Percentiles rank a stretch among this genome's conserved stretches.
phyloP scores from a whole-genome alignment of 129 eudicot species.

The Tagetes patula region DNA sequence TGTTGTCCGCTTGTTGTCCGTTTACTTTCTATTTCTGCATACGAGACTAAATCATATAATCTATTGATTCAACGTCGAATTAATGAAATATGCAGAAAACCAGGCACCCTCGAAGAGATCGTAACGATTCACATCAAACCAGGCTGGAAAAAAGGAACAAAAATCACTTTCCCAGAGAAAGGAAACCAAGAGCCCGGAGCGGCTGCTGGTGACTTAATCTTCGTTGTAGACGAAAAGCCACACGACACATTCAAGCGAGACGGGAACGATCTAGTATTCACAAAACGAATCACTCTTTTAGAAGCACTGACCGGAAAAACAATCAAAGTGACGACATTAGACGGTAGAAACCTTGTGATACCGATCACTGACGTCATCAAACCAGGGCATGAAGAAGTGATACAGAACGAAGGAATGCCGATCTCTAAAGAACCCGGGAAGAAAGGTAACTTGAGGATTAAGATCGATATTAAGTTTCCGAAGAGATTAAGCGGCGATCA shows the following conservation, averaged over 20 bases:
- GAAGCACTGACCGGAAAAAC: conserved; percentile 85
- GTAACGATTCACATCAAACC: conserved; percentile 75
- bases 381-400: conserved; percentile 74
- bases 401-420: conserved; percentile 84
- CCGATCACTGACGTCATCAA: conserved; percentile 56
- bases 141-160: conserved; percentile 91
- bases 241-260: conserved; percentile 72
- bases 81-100: conserved; percentile 48
- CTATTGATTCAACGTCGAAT: too few species aligned
- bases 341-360: conserved; percentile 54
- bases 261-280: conserved; percentile 69
- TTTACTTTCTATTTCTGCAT: too few species aligned
- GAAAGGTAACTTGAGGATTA: conserved; percentile 72
- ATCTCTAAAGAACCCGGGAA: conserved; percentile 88
- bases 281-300: conserved; percentile 62
- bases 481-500: conserved; percentile 71
- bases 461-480: conserved; percentile 79
- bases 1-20: too few species aligned
- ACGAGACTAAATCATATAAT: too few species aligned
- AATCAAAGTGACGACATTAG: conserved; percentile 59
- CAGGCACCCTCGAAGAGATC: conserved; percentile 73
- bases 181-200: conserved; percentile 76
- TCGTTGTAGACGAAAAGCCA: conserved; percentile 80
- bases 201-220: conserved; percentile 78
- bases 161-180: conserved; percentile 84